Evolutionary conservation across 2,329 filamentous ascomycete species (phyloP).

Genomic region (Fusarium longipes): DNA sequence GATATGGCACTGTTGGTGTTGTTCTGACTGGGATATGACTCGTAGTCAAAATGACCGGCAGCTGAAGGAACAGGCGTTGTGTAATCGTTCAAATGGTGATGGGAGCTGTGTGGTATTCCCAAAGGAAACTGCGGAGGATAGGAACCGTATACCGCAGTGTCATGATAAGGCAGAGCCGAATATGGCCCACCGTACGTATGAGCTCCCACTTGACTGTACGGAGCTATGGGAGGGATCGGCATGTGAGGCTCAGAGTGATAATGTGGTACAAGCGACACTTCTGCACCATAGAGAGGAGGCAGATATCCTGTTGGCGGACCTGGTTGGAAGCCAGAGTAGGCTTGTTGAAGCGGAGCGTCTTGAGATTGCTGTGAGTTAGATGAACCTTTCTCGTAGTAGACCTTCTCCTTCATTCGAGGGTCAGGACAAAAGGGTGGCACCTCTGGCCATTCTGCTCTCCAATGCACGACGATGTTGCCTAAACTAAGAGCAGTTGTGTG

Average conservation of each 20-base stretch:
- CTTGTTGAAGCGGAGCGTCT: conserved; percentile 3
- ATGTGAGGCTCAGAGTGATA: conserved; percentile 17
- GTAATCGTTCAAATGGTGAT: conserved; percentile 14
- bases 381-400: conserved; percentile 24
- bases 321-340: conserved; percentile 23
- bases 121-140: conserved; percentile 24
- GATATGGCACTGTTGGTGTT: conserved; percentile 1
- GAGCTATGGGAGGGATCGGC: conserved; percentile 7
- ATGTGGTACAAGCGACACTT: conserved; percentile 6
- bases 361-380: conserved; percentile 3
- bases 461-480: conserved; percentile 79
- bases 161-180: conserved; percentile 21
- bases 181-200: conserved; percentile 27
- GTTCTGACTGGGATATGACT: conserved; percentile 12
- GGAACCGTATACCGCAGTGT: conserved; percentile 20
- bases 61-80: neutral
- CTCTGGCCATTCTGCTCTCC: conserved; percentile 84
- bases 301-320: conserved; percentile 26
- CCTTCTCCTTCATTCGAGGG: conserved; percentile 54
- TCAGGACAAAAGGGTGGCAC: conserved; percentile 77
- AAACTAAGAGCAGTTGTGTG: conserved; percentile 77
- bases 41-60: conserved; percentile 6
- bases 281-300: conserved; percentile 29
- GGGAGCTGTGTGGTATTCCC: conserved; percentile 3
- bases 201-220: conserved; percentile 18